Evolutionary conservation across 2,329 filamentous ascomycete species (phyloP).

Genomic region (Karstenula rhodostoma): DNA sequence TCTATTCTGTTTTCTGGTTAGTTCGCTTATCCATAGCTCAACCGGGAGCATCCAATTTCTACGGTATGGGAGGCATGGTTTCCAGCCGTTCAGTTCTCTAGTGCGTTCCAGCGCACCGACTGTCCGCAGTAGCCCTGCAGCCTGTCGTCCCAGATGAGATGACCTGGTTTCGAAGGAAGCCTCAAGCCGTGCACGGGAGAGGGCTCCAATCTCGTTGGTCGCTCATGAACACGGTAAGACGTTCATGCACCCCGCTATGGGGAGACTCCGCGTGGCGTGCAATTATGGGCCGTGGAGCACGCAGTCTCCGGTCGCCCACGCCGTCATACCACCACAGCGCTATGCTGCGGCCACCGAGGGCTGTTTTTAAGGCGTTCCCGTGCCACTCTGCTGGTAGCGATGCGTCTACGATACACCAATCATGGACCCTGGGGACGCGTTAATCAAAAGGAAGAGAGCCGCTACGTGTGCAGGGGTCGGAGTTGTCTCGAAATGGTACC

Average conservation of each 20-base stretch:
- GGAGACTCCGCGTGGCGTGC: constrained; percentile 1
- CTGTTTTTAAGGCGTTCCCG: neutral
- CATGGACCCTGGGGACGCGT: neutral
- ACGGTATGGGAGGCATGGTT: neutral
- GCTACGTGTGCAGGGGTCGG: neutral
- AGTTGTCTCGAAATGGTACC: constrained; percentile 9
- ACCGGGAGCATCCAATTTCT: too few species aligned
- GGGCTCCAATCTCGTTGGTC: neutral
- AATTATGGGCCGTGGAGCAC: neutral
- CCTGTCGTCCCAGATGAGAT: constrained; percentile 8
- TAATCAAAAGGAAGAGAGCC: neutral
- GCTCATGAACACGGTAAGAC: neutral
- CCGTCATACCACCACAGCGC: constrained; percentile 1
- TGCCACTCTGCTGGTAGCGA: constrained; percentile 5
- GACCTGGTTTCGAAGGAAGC: constrained; percentile 3
- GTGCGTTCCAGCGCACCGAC: constrained; percentile 1
- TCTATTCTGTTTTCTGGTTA: too few species aligned
- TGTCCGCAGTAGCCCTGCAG: constrained; percentile 6
- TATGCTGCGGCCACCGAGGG: neutral
- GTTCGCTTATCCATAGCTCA: too few species aligned
- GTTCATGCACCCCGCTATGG: neutral
- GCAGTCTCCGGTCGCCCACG: neutral
- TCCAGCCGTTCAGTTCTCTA: constrained; percentile 8
- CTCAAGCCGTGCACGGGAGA: neutral
- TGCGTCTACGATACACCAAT: constrained; percentile 9